Evolutionary conservation across 176 grass and related monocot species (phyloP).

Genomic region (Zea mays): DNA sequence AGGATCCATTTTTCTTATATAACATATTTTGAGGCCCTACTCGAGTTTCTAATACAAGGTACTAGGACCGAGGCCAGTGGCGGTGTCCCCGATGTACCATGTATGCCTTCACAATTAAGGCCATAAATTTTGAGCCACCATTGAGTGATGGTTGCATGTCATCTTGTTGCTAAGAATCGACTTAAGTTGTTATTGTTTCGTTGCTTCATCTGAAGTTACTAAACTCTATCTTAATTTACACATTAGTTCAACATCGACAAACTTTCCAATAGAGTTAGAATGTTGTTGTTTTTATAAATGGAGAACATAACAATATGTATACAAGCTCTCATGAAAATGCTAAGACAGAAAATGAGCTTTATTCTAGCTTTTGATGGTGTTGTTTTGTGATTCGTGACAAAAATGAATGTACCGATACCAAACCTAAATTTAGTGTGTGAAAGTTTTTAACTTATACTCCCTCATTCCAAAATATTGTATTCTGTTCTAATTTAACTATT

Average conservation of each 20-base stretch:
- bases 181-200: too few species aligned
- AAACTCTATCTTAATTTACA: too few species aligned
- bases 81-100: slow-evolving; percentile 2
- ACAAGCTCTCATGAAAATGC: too few species aligned
- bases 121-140: neutral
- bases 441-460: neutral
- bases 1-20: too few species aligned
- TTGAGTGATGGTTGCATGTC: neutral
- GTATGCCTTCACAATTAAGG: neutral
- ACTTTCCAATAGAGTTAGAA: too few species aligned
- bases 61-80: neutral
- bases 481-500: neutral
- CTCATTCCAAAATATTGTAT: neutral
- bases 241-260: too few species aligned
- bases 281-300: too few species aligned
- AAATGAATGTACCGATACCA: neutral
- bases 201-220: too few species aligned
- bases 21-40: too few species aligned
- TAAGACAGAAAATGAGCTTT: neutral
- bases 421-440: neutral
- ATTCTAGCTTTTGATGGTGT: neutral
- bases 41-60: neutral
- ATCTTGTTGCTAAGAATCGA: neutral
- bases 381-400: neutral
- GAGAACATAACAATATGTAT: too few species aligned